Percentiles rank a stretch among this genome's conserved stretches.
phyloP scores from a whole-genome alignment of 1,284 basidiomycete genomes.

The Rhizoctonia solani region DNA sequence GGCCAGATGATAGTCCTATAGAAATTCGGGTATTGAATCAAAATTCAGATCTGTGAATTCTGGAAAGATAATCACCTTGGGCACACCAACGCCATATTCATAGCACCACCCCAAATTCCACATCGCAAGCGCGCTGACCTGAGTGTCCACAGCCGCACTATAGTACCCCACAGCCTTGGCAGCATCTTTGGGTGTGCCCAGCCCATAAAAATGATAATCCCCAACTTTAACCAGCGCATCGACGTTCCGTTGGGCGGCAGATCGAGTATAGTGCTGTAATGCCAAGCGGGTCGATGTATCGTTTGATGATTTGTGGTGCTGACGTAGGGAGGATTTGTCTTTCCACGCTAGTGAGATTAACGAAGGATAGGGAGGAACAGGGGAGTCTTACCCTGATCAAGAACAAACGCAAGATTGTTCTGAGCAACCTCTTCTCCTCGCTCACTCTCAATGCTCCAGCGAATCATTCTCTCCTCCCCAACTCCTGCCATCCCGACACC shows the following conservation, averaged over 20 bases:
- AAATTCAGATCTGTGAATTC: neutral
- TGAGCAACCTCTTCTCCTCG: constrained; percentile 91
- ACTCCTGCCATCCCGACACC: constrained; percentile 12
- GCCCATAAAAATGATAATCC: constrained; percentile 91
- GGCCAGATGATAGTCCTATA: constrained; percentile 91
- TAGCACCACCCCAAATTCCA: constrained; percentile 99
- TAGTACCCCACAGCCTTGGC: constrained; percentile 94
- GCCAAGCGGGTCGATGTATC: constrained; percentile 77
- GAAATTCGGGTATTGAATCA: neutral
- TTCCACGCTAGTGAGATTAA: constrained; percentile 21
- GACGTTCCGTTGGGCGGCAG: constrained; percentile 90
- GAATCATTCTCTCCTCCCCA: constrained; percentile 76
- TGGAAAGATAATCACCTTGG: constrained; percentile 60
- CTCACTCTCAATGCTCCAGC: constrained; percentile 95
- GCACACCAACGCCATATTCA: constrained; percentile 91
- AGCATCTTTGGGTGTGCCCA: constrained; percentile 70
- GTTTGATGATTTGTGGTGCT: constrained; percentile 66
- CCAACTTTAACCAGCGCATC: constrained; percentile 96
- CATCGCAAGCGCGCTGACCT: constrained; percentile 90
- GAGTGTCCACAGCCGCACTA: constrained; percentile 89
- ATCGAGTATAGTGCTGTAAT: constrained; percentile 91
- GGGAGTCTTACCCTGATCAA: constrained; percentile 78
- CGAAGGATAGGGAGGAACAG: neutral
- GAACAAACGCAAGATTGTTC: constrained; percentile 91
- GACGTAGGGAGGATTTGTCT: constrained; percentile 75